A percentile compares a stretch with the other conserved stretches of the same genome.
Evolutionary conservation across 2,329 filamentous ascomycete species (phyloP).

Genomic region (Lachnellula subtilissima): DNA sequence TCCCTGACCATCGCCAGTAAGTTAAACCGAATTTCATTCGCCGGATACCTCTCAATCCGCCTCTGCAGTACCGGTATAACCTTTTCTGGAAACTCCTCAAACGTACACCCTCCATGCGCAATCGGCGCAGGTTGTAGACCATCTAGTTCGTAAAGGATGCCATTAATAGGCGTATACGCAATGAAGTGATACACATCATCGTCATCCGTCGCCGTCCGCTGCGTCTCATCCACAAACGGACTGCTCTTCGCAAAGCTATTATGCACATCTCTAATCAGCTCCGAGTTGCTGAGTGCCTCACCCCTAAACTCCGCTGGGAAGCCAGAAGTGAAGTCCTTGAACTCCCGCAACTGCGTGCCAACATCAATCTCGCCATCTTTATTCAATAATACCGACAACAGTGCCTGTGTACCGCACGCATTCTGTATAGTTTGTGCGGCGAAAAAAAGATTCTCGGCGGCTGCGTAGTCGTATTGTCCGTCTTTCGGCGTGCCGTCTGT

Average conservation of each 20-base stretch:
- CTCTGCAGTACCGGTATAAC: slow-evolving; percentile 85
- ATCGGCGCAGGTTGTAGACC: slow-evolving; percentile 92
- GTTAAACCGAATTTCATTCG: slow-evolving; percentile 90
- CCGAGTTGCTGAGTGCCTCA: slow-evolving; percentile 65
- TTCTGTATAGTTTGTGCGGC: slow-evolving; percentile 97
- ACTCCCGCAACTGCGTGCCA: slow-evolving; percentile 55
- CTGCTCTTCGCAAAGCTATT: slow-evolving; percentile 72
- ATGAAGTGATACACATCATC: slow-evolving; percentile 98
- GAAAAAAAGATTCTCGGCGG: slow-evolving; percentile 80
- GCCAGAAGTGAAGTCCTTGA: slow-evolving; percentile 66
- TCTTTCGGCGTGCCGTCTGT: slow-evolving; percentile 59
- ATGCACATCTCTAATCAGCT: slow-evolving; percentile 57
- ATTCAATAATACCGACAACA: slow-evolving; percentile 88
- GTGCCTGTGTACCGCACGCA: slow-evolving; percentile 92
- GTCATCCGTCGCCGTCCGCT: slow-evolving; percentile 61
- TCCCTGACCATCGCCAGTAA: slow-evolving; percentile 89
- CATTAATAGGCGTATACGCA: slow-evolving; percentile 79
- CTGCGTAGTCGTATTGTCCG: slow-evolving; percentile 72
- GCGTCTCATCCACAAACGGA: slow-evolving; percentile 90
- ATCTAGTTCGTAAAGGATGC: slow-evolving; percentile 86
- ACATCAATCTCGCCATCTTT: slow-evolving; percentile 61
- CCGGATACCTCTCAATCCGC: slow-evolving; percentile 78
- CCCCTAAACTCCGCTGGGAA: slow-evolving; percentile 64
- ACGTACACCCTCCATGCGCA: slow-evolving; percentile 69
- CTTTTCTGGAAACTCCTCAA: slow-evolving; percentile 68